phyloP scores from a whole-genome alignment of 768 basidiomycete genomes.

The Lactifluus hygrophoroides region DNA sequence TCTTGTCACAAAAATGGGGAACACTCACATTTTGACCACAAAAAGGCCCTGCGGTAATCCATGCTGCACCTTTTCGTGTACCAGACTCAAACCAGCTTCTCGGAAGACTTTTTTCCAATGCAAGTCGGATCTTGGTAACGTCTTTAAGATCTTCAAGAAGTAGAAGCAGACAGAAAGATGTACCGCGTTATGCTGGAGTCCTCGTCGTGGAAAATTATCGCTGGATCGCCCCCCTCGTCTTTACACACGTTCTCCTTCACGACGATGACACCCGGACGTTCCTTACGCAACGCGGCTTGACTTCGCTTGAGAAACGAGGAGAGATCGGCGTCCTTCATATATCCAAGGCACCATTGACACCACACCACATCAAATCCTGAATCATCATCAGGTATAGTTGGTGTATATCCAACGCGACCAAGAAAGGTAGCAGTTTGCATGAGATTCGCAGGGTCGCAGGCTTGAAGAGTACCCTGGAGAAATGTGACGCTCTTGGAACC shows the following conservation, averaged over 20 bases:
- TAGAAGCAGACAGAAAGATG: slow-evolving; percentile 1
- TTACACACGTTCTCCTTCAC: slow-evolving; percentile 89
- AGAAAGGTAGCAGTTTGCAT: slow-evolving; percentile 37
- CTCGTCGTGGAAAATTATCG: slow-evolving; percentile 64
- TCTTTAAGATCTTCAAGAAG: slow-evolving; percentile 1
- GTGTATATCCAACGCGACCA: slow-evolving; percentile 60
- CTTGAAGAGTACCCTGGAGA: slow-evolving; percentile 71
- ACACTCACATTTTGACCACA: slow-evolving; percentile 73
- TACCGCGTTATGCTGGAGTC: slow-evolving; percentile 91
- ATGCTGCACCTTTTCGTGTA: slow-evolving; percentile 68
- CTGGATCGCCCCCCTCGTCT: slow-evolving; percentile 46
- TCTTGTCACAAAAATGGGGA: neutral
- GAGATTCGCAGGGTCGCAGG: slow-evolving; percentile 60
- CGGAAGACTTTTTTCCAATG: slow-evolving; percentile 74
- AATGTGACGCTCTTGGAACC: slow-evolving; percentile 66
- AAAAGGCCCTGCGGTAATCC: slow-evolving; percentile 80
- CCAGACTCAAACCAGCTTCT: slow-evolving; percentile 60
- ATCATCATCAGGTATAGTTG: slow-evolving; percentile 34
- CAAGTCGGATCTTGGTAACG: slow-evolving; percentile 57
- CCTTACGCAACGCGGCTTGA: slow-evolving; percentile 47
- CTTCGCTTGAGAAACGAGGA: slow-evolving; percentile 65
- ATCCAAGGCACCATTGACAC: slow-evolving; percentile 97
- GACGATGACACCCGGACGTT: slow-evolving; percentile 53
- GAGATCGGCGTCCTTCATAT: slow-evolving; percentile 70
- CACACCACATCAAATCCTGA: slow-evolving; percentile 82